Base-by-base conservation (phyloP, 495 filamentous ascomycete species). In the Hapsidospora chrysogenum region DNA sequence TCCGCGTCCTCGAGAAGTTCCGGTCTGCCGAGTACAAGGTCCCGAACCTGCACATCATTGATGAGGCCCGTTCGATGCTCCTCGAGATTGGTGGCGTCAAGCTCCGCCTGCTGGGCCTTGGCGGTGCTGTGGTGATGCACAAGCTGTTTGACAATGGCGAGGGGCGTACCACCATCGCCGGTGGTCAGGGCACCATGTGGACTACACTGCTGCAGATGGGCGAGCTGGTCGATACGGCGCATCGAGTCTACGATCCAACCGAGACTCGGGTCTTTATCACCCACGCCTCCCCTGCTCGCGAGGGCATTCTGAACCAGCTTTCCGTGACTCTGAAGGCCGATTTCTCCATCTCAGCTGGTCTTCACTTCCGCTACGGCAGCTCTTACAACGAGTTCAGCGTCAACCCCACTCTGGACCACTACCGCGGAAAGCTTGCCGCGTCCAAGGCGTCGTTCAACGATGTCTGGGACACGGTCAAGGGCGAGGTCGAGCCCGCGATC, bases 361-460 rank as follows among this genome's bases (percentile, higher is more conserved):
- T 99, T 14, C 92, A 99, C 60, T 99, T 99, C 78, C 69, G 92
- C 23, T 99, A 99, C 44, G 92, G 92, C 33, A 95, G 86, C 50
- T 96, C 92, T 3, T 99, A 99, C 65, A 99, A 99, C 58, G 92
- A 99, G 48, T 99, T 96, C 60, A 93, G 85, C 46, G 92, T 99
- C 45, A 99, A 99, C 52, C 92, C 92, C 1, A 93, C 87, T 0
- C 63, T 99, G 33, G 92, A 99, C 48, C 89, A 96, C 57, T 99
- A 99, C 56, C 85, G 92, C 33, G 92, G 92, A 47, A 99, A 96
- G 71, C 83, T 99, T 27, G 87, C 92, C n/a, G 89, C 89, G 6
- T 96, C 89, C 17, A 96, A 95, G 58, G 86, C 92, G 1, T 94
- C 86, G 0, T 99, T 99, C 61, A 92, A 87, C 54, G 92, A 99